A percentile compares a stretch with the other conserved stretches of the same genome.
phyloP scores from a whole-genome alignment of 2,329 filamentous ascomycete genomes.

The Scedosporium boydii region DNA sequence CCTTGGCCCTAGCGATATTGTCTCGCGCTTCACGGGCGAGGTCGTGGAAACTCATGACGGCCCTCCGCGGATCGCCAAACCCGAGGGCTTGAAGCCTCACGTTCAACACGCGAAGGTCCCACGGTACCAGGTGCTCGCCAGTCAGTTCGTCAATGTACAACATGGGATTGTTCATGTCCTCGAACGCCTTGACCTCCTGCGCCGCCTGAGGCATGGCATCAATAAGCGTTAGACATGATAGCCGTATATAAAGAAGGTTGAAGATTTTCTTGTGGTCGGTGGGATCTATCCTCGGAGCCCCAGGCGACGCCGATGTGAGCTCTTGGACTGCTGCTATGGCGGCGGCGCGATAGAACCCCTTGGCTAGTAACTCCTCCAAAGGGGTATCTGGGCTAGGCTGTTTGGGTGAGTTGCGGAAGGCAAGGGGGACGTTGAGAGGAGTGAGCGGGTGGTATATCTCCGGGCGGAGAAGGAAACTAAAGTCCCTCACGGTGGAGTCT shows the following conservation, averaged over 20 bases:
- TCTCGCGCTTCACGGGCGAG: conserved; percentile 68
- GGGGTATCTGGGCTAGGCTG: conserved; percentile 55
- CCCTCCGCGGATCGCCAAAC: conserved; percentile 73
- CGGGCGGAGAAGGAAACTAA: conserved; percentile 69
- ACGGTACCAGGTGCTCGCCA: conserved; percentile 65
- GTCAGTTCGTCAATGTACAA: conserved; percentile 47
- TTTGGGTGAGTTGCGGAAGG: conserved; percentile 61
- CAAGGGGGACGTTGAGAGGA: conserved; percentile 44
- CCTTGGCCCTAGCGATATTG: conserved; percentile 39
- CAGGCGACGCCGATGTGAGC: conserved; percentile 41
- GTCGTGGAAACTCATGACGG: conserved; percentile 86
- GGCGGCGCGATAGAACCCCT: conserved; percentile 72
- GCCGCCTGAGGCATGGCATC: conserved; percentile 60
- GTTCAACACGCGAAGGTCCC: conserved; percentile 74
- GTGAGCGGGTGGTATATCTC: conserved; percentile 78
- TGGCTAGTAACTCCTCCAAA: conserved; percentile 56
- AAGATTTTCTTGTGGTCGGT: conserved; percentile 61
- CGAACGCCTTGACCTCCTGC: conserved; percentile 55
- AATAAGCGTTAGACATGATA: conserved; percentile 74
- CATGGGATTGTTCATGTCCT: conserved; percentile 47
- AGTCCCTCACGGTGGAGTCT: conserved; percentile 46
- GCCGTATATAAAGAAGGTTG: conserved; percentile 66
- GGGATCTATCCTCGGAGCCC: conserved; percentile 29
- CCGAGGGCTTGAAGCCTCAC: conserved; percentile 79
- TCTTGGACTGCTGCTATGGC: conserved; percentile 58